These are phyloP conservation scores for Penicillium lagena DNA, from an alignment of 495 filamentous ascomycete species.

Conservation along the genomic window DNA sequence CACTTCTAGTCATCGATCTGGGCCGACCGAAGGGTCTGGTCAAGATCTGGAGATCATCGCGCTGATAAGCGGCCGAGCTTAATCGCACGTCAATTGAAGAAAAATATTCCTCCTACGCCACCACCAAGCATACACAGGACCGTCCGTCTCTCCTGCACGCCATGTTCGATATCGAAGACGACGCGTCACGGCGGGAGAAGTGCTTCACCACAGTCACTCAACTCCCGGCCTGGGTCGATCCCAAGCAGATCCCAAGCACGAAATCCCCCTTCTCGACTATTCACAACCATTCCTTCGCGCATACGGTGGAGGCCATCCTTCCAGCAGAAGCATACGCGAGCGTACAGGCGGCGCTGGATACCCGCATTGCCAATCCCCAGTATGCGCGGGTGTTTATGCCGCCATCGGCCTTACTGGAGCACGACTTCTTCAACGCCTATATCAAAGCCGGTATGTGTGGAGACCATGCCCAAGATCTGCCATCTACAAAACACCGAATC, in stretches of 20 bases:
- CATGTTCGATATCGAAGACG: conserved; percentile 55
- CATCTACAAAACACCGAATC: neutral
- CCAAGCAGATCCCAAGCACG: conserved; percentile 62
- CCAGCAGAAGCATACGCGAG: conserved; percentile 58
- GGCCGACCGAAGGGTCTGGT: too few relatives aligned
- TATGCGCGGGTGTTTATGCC: conserved; percentile 73
- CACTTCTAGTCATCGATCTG: too few relatives aligned
- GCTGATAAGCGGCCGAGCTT: conserved; percentile 21
- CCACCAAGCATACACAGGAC: neutral
- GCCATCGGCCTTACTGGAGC: conserved; percentile 61
- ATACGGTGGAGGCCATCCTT: conserved; percentile 72
- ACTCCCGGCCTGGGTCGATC: conserved; percentile 59
- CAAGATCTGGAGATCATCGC: conserved; percentile 1
- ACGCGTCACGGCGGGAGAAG: conserved; percentile 57
- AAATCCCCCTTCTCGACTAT: conserved; percentile 69
- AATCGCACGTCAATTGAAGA: conserved; percentile 14
- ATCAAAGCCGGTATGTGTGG: conserved; percentile 69
- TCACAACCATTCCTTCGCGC: conserved; percentile 61
- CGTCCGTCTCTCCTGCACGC: neutral
- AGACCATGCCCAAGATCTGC: neutral
- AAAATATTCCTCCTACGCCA: conserved; percentile 2
- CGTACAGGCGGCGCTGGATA: conserved; percentile 48
- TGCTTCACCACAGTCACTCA: conserved; percentile 64
- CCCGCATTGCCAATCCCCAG: conserved; percentile 30
- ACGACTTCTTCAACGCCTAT: conserved; percentile 79